phyloP scores from a whole-genome alignment of 1,284 basidiomycete genomes.

The Boletus smithii region DNA sequence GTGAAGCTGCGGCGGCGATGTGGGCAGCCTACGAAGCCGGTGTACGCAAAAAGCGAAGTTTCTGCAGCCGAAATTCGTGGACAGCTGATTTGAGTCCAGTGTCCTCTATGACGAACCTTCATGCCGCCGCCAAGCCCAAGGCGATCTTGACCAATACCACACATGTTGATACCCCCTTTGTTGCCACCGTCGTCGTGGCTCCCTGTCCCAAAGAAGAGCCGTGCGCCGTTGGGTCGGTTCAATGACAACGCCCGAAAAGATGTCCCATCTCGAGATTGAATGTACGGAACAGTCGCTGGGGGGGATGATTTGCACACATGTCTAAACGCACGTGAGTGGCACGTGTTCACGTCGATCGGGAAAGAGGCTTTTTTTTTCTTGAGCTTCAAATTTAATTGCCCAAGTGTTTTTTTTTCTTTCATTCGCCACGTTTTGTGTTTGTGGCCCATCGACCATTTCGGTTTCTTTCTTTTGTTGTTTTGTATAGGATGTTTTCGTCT shows the following conservation, averaged over 20 bases:
- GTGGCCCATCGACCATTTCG: slow-evolving; percentile 7
- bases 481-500: slow-evolving; percentile 21
- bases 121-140: slow-evolving; percentile 17
- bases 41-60: slow-evolving; percentile 53
- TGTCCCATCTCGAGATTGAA: background rate
- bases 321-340: background rate
- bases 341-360: background rate
- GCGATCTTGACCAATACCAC: slow-evolving; percentile 8
- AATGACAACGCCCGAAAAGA: slow-evolving; percentile 12
- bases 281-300: background rate
- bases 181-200: slow-evolving; percentile 8
- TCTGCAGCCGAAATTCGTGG: slow-evolving; percentile 56
- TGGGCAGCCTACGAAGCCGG: slow-evolving; percentile 56
- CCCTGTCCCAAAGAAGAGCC: slow-evolving; percentile 3
- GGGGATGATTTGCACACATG: background rate
- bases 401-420: slow-evolving; percentile 1
- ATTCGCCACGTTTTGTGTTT: background rate
- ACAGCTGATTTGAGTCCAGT: slow-evolving; percentile 32
- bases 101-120: slow-evolving; percentile 25
- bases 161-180: slow-evolving; percentile 4
- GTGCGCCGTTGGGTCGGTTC: slow-evolving; percentile 14
- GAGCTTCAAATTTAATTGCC: slow-evolving; percentile 9
- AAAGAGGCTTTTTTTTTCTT: slow-evolving; percentile 7
- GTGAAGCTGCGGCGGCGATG: slow-evolving; percentile 44
- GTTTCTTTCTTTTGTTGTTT: slow-evolving; percentile 25